Percentiles rank a stretch among this genome's conserved stretches.
Evolutionary conservation across 768 basidiomycete species (phyloP).

Genomic region (Tricholoma sp.): DNA sequence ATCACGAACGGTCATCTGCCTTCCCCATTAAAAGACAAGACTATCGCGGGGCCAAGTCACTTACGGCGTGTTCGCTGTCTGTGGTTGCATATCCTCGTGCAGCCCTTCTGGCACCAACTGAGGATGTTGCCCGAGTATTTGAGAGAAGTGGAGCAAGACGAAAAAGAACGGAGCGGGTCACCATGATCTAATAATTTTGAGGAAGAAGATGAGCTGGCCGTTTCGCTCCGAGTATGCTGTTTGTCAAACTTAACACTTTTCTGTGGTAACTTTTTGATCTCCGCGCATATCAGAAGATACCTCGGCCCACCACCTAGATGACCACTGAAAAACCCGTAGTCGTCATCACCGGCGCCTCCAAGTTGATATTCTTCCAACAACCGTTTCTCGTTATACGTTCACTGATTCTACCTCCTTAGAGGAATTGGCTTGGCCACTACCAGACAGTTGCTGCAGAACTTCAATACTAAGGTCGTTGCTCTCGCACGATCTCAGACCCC

Average conservation of each 20-base stretch:
- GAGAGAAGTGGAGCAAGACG: conserved; percentile 58
- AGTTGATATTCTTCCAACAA: conserved; percentile 30
- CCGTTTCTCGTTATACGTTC: conserved; percentile 2
- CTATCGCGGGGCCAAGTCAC: conserved; percentile 16
- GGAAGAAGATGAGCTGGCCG: background rate
- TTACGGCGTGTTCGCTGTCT: conserved; percentile 37
- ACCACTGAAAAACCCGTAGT: conserved; percentile 47
- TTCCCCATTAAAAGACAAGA: conserved; percentile 5
- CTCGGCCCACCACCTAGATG: conserved; percentile 12
- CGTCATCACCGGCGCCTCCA: conserved; percentile 83
- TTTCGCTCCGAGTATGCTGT: background rate
- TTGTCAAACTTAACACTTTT: background rate
- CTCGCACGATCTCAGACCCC: conserved; percentile 65
- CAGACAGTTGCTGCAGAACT: conserved; percentile 54
- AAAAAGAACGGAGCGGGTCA: conserved; percentile 56
- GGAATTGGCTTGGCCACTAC: conserved; percentile 79
- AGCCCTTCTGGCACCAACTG: conserved; percentile 36
- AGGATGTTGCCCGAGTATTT: conserved; percentile 40
- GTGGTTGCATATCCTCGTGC: conserved; percentile 64
- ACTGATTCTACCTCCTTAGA: conserved; percentile 24
- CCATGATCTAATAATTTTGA: conserved; percentile 36
- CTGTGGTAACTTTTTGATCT: background rate
- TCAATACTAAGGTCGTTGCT: conserved; percentile 66
- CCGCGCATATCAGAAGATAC: background rate
- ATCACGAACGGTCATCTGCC: conserved; percentile 95